Conservation (phyloP, 2,329 filamentous ascomycete species). For the Aspergillus persii region DNA sequence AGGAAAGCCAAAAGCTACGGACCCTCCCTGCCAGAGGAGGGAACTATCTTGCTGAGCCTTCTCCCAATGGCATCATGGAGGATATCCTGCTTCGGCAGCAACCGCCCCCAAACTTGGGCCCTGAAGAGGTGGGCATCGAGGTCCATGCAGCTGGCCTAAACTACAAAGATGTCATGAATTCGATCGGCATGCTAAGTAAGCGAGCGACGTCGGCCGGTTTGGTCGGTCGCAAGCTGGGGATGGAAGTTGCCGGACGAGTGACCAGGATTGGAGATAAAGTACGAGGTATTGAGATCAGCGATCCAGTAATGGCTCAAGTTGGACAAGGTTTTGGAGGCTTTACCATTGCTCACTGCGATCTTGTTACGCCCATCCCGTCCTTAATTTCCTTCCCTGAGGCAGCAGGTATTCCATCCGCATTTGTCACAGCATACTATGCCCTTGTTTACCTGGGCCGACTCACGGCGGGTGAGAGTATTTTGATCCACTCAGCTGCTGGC, state of each 20-base stretch:
- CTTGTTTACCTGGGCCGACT: neutral
- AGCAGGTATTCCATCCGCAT: neutral
- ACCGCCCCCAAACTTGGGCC: neutral
- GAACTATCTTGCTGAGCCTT: neutral
- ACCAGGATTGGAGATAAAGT: neutral
- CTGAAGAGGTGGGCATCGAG: neutral
- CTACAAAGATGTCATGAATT: neutral
- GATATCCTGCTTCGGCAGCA: neutral
- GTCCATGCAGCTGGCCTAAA: neutral
- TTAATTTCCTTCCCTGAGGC: neutral
- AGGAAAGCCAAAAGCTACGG: neutral
- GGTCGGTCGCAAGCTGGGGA: neutral
- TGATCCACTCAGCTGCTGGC: neutral
- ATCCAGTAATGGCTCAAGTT: neutral
- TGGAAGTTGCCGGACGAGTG: neutral
- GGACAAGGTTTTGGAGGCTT: neutral
- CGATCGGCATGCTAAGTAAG: neutral
- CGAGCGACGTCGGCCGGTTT: neutral
- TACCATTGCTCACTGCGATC: neutral
- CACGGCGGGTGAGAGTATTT: neutral
- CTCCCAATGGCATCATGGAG: neutral
- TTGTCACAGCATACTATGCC: neutral
- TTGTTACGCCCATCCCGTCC: neutral
- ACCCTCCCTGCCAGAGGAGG: neutral
- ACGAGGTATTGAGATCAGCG: neutral